Evolutionary conservation across 2,329 filamentous ascomycete genomes (phyloP), one percentile per base, ranked within the genome.

Genomic region (Sordariomycetes sp.): DNA sequence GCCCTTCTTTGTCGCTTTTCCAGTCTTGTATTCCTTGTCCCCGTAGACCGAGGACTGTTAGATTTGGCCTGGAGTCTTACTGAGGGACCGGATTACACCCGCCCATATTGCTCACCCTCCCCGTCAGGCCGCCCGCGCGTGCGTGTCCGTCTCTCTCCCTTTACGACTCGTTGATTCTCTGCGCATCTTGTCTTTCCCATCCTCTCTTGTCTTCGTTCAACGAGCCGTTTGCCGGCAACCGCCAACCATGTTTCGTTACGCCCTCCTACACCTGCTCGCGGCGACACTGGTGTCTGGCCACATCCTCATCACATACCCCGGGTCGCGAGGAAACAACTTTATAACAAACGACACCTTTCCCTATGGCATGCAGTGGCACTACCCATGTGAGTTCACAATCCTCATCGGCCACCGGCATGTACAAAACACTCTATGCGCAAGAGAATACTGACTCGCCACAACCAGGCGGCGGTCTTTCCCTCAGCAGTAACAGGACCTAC

Each of bases 391-490:
- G 40, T 51, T 50, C 55, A 51, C 56, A 54, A 53, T 54, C 51
- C 25, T 34, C 37, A n/a, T 16, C 37, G 12, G 14, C 12, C 37
- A 43, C 5, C 12, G 12, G 18, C 14, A 43, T n/a, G n/a, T n/a
- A 43, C 37, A 43, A 43, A 32, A 32, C 28, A 32, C 28, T 32
- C 28, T 32, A 32, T 32, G 18, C 7, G n/a, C 16, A 7, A 46
- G 5, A 46, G 40, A 11, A 40, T 14, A 10, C n/a, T 50, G 22
- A 24, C 20, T 24, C 2, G 3, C 1, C 12, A 24, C n/a, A 50
- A 24, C 46, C 64, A 94, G 89, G 90, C 68, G 90, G 90, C 59
- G 90, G 90, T 58, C 84, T 92, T 77, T 76, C 78, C 43, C 79
- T 80, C 43, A 86, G 87, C 1, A 76, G 71, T 43, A 95, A 96